phyloP scores from a whole-genome alignment of 2,329 filamentous ascomycete species.

The Cytospora piceae region DNA sequence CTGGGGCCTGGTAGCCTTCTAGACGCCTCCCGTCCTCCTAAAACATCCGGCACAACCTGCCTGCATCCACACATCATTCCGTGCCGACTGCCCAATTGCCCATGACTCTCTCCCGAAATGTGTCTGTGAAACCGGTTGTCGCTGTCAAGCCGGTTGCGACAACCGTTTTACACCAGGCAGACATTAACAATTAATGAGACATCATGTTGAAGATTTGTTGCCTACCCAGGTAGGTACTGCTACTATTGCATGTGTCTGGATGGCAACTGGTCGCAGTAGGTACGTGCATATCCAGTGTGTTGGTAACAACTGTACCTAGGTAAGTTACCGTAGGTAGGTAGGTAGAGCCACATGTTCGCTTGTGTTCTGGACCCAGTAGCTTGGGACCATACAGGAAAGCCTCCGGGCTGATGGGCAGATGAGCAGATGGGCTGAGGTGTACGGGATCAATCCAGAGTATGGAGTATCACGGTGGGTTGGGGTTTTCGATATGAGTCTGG shows the following conservation, averaged over 20 bases:
- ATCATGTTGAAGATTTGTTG: too few relatives aligned
- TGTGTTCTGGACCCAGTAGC: slow-evolving; percentile 4
- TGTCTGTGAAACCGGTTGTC: too few relatives aligned
- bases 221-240: background rate
- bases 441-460: background rate
- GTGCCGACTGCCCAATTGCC: background rate
- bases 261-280: too few relatives aligned
- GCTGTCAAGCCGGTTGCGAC: too few relatives aligned
- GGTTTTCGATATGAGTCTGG: background rate
- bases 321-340: background rate
- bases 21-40: background rate
- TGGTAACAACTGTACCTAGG: too few relatives aligned
- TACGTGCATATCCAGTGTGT: too few relatives aligned
- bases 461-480: slow-evolving; percentile 19
- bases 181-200: too few relatives aligned
- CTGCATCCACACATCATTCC: background rate
- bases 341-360: background rate
- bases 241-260: too few relatives aligned
- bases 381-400: slow-evolving; percentile 2
- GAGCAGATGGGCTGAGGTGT: slow-evolving; percentile 6
- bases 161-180: background rate
- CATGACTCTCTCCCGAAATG: too few relatives aligned
- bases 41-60: too few relatives aligned
- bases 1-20: background rate
- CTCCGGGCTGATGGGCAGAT: background rate